These are phyloP conservation scores for Fusarium oxysporum DNA, from an alignment of 2,329 filamentous ascomycete species.

Conservation along the genomic window DNA sequence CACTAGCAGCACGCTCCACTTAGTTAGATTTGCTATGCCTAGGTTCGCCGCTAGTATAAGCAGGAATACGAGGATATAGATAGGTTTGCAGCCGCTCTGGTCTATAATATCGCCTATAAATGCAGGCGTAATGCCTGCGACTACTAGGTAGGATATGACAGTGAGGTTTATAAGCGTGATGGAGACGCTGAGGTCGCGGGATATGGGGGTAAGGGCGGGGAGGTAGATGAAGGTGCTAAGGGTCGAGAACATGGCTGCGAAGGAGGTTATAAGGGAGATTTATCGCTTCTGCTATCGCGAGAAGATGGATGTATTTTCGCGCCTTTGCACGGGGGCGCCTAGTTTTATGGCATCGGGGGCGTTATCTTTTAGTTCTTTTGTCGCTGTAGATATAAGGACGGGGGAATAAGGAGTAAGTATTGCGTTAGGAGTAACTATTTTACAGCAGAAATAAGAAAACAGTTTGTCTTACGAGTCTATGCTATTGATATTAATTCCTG, in stretches of 20 bases:
- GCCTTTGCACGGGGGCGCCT: not conserved
- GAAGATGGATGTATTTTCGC: not conserved
- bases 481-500: not conserved
- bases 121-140: not conserved
- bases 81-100: not conserved
- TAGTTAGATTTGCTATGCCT: not conserved
- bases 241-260: not conserved
- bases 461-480: not conserved
- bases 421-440: not conserved
- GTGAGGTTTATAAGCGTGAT: conserved; percentile 56
- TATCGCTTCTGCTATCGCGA: not conserved
- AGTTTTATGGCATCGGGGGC: not conserved
- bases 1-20: not conserved
- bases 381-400: not conserved
- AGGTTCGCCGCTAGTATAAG: not conserved
- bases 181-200: conserved; percentile 56
- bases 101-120: not conserved
- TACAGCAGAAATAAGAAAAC: not conserved
- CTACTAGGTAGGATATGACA: conserved; percentile 60
- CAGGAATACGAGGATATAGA: not conserved
- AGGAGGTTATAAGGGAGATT: not conserved
- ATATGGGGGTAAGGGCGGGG: conserved; percentile 59
- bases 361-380: not conserved
- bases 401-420: not conserved
- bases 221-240: conserved; percentile 57